These are phyloP conservation scores for Fusarium tuaranense DNA, from an alignment of 2,329 filamentous ascomycete genomes.

Conservation along the genomic window DNA sequence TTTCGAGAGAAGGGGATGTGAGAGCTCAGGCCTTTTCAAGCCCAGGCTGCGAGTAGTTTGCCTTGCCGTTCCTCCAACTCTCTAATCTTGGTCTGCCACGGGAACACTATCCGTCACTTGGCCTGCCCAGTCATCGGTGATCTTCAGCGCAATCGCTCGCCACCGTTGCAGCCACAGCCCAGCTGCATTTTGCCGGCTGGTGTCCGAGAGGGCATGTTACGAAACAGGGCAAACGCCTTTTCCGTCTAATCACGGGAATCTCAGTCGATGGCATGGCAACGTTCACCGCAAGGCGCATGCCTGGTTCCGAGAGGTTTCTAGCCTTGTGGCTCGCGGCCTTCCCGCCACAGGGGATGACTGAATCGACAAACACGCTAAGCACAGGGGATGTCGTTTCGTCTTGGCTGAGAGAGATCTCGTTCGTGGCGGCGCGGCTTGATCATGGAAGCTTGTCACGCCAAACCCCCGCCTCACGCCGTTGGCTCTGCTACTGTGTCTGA, in stretches of 20 bases:
- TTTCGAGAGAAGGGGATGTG: conserved; percentile 19
- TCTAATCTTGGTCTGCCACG: conserved; percentile 31
- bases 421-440: conserved; percentile 31
- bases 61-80: conserved; percentile 39
- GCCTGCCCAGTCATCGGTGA: conserved; percentile 19
- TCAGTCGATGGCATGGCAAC: neutral
- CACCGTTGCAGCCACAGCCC: conserved; percentile 41
- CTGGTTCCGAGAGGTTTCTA: neutral
- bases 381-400: conserved; percentile 25
- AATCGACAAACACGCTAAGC: conserved; percentile 17
- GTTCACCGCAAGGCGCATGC: conserved; percentile 15
- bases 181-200: neutral
- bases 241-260: conserved; percentile 24
- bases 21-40: conserved; percentile 11
- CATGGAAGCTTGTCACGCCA: conserved; percentile 29
- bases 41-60: conserved; percentile 31
- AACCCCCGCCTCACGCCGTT: conserved; percentile 28
- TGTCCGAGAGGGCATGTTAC: conserved; percentile 7
- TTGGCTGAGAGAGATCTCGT: conserved; percentile 34
- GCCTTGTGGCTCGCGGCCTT: conserved; percentile 23
- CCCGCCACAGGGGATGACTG: conserved; percentile 18
- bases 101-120: conserved; percentile 30
- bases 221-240: conserved; percentile 30
- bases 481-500: conserved; percentile 3
- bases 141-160: conserved; percentile 32